Percentiles rank a stretch among this genome's conserved stretches.
phyloP scores from a whole-genome alignment of 768 basidiomycete species.

The Gymnopilus junonius region DNA sequence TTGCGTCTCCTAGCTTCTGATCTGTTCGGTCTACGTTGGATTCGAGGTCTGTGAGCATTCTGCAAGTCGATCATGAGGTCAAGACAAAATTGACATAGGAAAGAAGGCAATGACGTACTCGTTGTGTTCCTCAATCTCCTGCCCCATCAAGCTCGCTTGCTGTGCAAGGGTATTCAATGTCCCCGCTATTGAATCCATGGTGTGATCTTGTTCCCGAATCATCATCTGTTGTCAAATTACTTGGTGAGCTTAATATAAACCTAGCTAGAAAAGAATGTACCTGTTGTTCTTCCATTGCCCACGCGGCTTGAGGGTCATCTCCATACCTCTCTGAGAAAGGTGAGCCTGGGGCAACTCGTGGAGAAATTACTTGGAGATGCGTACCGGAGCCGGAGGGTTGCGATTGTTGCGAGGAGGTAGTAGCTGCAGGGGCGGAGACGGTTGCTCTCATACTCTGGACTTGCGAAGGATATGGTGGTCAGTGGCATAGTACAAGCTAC shows the following conservation, averaged over 20 bases:
- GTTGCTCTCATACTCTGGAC: slow-evolving; percentile 79
- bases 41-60: slow-evolving; percentile 83
- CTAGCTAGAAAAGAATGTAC: slow-evolving; percentile 43
- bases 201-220: slow-evolving; percentile 86
- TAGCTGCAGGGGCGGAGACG: slow-evolving; percentile 36
- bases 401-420: slow-evolving; percentile 21
- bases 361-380: slow-evolving; percentile 18
- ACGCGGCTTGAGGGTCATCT: slow-evolving; percentile 73
- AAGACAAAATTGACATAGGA: background rate
- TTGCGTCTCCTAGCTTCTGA: slow-evolving; percentile 64
- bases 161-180: slow-evolving; percentile 83
- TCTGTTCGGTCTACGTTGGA: slow-evolving; percentile 73
- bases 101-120: slow-evolving; percentile 54
- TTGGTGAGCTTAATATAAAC: background rate
- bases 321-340: slow-evolving; percentile 39
- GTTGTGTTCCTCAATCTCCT: slow-evolving; percentile 89
- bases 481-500: slow-evolving; percentile 17
- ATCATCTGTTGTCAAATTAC: slow-evolving; percentile 59
- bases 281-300: slow-evolving; percentile 89
- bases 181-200: slow-evolving; percentile 86
- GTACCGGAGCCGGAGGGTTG: slow-evolving; percentile 22
- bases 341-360: slow-evolving; percentile 35
- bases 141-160: slow-evolving; percentile 94
- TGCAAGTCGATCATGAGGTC: slow-evolving; percentile 29
- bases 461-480: slow-evolving; percentile 39